A percentile compares a stretch with the other conserved stretches of the same genome.
Evolutionary conservation across 108 stramenopile species (phyloP).

Genomic region (Cylindrotheca fusiformis): DNA sequence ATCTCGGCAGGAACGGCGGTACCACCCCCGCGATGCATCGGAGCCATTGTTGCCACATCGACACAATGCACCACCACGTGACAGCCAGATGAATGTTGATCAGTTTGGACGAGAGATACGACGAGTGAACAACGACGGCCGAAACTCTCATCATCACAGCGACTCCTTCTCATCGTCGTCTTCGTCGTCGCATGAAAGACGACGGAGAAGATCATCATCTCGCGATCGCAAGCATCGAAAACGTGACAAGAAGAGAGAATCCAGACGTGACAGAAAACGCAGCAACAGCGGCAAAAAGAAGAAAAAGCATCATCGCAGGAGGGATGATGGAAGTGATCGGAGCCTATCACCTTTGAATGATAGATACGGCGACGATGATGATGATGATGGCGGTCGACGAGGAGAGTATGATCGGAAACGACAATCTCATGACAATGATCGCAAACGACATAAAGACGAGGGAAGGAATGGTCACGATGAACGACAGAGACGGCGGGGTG

Average conservation of each 20-base stretch:
- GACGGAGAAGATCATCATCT: too few species aligned
- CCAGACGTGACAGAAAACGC: constrained; percentile 8
- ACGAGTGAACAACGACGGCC: not conserved
- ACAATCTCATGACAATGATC: too few species aligned
- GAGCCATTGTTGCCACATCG: not conserved
- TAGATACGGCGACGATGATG: too few species aligned
- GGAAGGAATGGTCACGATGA: not conserved
- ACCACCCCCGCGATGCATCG: constrained; percentile 4
- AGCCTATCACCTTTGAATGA: too few species aligned
- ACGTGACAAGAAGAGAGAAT: constrained; percentile 6
- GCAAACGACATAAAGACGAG: constrained; percentile 7
- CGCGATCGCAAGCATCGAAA: constrained; percentile 3
- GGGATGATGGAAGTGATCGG: too few species aligned
- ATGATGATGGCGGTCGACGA: too few species aligned
- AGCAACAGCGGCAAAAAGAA: constrained; percentile 7
- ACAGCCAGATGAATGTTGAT: constrained; percentile 1
- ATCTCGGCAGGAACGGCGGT: not conserved
- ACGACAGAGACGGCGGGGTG: not conserved
- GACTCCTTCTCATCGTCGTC: too few species aligned
- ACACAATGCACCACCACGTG: not conserved
- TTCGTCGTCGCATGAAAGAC: too few species aligned
- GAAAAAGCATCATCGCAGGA: too few species aligned
- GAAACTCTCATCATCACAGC: constrained; percentile 8
- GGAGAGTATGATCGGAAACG: too few species aligned
- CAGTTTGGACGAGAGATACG: constrained; percentile 4